A percentile compares a stretch with the other conserved stretches of the same genome.
Evolutionary conservation across 106 monocot genomes (phyloP).

Genomic region (Apostasia shenzhenica): DNA sequence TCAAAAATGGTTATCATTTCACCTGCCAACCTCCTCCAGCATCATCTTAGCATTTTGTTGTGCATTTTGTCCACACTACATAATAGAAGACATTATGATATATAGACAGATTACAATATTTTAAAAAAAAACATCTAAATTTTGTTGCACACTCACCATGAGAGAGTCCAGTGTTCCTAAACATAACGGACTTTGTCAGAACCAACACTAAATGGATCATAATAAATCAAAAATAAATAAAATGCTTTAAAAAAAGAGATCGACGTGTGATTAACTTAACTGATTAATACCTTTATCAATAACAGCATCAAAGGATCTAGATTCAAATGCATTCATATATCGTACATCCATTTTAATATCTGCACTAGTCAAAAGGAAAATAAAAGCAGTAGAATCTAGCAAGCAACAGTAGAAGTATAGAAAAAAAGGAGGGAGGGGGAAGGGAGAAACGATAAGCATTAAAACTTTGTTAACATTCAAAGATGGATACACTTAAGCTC

Average conservation of each 20-base stretch:
- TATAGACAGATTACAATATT: conserved; percentile 8
- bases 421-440: too few relatives aligned
- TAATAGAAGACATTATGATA: conserved; percentile 8
- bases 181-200: conserved; percentile 17
- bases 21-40: conserved; percentile 91
- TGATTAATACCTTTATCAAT: conserved; percentile 78
- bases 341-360: conserved; percentile 85
- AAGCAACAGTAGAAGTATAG: background rate
- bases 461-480: background rate
- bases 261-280: background rate
- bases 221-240: background rate
- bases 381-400: background rate
- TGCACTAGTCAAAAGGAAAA: conserved; percentile 22
- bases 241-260: background rate
- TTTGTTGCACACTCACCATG: conserved; percentile 63
- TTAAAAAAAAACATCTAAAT: conserved; percentile 10
- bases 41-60: conserved; percentile 70
- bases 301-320: conserved; percentile 75
- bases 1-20: conserved; percentile 1
- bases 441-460: background rate
- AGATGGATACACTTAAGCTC: conserved; percentile 66
- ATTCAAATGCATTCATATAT: conserved; percentile 67
- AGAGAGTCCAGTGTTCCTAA: conserved; percentile 96
- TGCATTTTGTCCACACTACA: conserved; percentile 81
- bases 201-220: conserved; percentile 10